phyloP scores from a whole-genome alignment of 768 basidiomycete genomes.

The Russula sp. region DNA sequence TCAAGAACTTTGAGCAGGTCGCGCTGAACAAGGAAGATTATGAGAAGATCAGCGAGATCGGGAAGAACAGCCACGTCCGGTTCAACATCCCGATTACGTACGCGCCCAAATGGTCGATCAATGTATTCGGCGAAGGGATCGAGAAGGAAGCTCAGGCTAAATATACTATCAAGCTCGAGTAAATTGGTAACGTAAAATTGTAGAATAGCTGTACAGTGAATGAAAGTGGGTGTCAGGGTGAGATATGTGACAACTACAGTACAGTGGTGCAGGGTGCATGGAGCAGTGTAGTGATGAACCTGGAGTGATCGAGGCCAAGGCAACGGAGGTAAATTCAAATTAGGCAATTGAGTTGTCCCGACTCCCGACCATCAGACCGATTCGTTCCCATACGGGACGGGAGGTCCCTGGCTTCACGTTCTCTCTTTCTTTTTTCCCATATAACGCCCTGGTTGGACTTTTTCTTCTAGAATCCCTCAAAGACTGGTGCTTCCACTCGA shows the following conservation, averaged over 20 bases:
- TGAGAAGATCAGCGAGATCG: slow-evolving; percentile 47
- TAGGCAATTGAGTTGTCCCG: too few species aligned
- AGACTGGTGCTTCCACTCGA: slow-evolving; percentile 26
- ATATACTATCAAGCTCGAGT: slow-evolving; percentile 2
- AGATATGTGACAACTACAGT: too few species aligned
- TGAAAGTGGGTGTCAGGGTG: too few species aligned
- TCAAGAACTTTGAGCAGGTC: slow-evolving; percentile 73
- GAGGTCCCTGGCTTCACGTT: not conserved
- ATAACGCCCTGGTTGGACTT: not conserved
- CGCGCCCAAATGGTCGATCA: slow-evolving; percentile 59
- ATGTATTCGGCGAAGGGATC: slow-evolving; percentile 56
- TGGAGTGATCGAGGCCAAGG: not conserved
- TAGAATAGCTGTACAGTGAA: not conserved
- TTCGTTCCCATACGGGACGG: not conserved
- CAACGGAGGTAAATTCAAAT: not conserved
- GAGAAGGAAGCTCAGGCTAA: slow-evolving; percentile 32
- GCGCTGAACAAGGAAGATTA: slow-evolving; percentile 60
- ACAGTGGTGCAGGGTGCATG: too few species aligned
- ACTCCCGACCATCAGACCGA: not conserved
- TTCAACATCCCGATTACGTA: slow-evolving; percentile 63
- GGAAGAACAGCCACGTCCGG: slow-evolving; percentile 39
- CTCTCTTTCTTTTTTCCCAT: not conserved
- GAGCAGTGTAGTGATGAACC: too few species aligned
- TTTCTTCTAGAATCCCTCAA: not conserved
- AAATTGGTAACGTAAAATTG: not conserved